Evolutionary conservation across 179 eudicot species (phyloP).

Genomic region (Beta corolliflora): DNA sequence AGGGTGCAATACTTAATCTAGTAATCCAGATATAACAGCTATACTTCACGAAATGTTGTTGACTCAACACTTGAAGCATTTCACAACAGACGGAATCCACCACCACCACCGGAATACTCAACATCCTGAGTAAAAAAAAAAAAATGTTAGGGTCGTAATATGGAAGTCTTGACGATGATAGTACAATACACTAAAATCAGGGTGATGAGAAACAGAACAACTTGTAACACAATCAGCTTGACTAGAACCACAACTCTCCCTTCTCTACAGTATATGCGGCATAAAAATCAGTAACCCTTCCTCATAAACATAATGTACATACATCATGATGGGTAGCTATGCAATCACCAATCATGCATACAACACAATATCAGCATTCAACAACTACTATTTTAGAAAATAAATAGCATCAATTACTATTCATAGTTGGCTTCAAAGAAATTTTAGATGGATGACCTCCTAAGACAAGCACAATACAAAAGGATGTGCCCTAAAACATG

Average conservation of each 20-base stretch:
- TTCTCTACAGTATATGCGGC: background rate
- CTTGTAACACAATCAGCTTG: no score
- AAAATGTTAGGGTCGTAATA: background rate
- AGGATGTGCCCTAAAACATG: background rate
- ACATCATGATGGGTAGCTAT: background rate
- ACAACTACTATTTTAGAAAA: background rate
- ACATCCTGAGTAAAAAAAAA: slow-evolving; percentile 11
- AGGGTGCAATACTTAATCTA: background rate
- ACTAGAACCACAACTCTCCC: background rate
- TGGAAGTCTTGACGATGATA: background rate
- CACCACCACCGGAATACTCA: slow-evolving; percentile 22
- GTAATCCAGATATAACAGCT: slow-evolving; percentile 8
- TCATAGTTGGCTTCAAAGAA: no score
- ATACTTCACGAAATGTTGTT: slow-evolving; percentile 1
- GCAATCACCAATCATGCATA: background rate
- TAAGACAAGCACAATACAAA: background rate
- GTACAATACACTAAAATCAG: background rate
- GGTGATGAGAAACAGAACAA: background rate
- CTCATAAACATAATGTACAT: background rate
- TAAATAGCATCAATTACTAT: background rate
- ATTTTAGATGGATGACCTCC: background rate
- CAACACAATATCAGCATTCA: background rate
- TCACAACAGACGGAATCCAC: slow-evolving; percentile 9
- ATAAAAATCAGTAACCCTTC: background rate
- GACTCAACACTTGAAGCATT: background rate